phyloP scores from a whole-genome alignment of 495 filamentous ascomycete genomes.

The Aspergillus bertholletiae region DNA sequence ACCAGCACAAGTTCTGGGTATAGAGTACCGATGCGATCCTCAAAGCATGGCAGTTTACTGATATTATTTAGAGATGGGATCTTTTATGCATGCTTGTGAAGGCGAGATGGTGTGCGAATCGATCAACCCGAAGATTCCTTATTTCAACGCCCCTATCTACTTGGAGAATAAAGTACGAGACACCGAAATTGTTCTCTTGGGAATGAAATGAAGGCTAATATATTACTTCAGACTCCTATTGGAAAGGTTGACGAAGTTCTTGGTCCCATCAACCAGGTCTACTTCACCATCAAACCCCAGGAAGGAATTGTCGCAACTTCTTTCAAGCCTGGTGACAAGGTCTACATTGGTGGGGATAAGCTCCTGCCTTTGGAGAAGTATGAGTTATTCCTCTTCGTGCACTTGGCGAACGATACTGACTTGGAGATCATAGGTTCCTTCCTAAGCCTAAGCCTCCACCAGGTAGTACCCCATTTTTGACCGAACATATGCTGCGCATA shows the following conservation, averaged over 20 bases:
- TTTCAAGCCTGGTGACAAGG: constrained; percentile 95
- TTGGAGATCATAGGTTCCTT: constrained; percentile 59
- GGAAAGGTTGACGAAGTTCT: constrained; percentile 66
- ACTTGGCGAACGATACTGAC: constrained; percentile 2
- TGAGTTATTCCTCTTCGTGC: constrained; percentile 2
- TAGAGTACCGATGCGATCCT: constrained; percentile 1
- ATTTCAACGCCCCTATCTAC: constrained; percentile 98
- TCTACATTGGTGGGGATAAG: constrained; percentile 93
- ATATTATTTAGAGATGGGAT: constrained; percentile 72
- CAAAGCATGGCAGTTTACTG: constrained; percentile 13
- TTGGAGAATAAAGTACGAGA: constrained; percentile 87
- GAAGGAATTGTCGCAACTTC: constrained; percentile 92
- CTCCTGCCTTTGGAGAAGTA: constrained; percentile 86
- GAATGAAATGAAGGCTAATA: constrained; percentile 16
- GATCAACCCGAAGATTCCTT: constrained; percentile 90
- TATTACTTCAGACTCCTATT: constrained; percentile 45
- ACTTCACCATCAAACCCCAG: constrained; percentile 95
- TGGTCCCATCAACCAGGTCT: constrained; percentile 92
- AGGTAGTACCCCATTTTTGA: constrained; percentile 45
- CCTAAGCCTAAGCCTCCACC: constrained; percentile 88
- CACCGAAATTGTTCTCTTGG: neutral
- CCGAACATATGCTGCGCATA: constrained; percentile 7
- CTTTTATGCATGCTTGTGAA: constrained; percentile 89
- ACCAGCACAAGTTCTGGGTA: constrained; percentile 63
- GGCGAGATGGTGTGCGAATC: constrained; percentile 95